Conservation (phyloP, 352 stramenopile genomes). For the Phytophthora macrochlamydospora region DNA sequence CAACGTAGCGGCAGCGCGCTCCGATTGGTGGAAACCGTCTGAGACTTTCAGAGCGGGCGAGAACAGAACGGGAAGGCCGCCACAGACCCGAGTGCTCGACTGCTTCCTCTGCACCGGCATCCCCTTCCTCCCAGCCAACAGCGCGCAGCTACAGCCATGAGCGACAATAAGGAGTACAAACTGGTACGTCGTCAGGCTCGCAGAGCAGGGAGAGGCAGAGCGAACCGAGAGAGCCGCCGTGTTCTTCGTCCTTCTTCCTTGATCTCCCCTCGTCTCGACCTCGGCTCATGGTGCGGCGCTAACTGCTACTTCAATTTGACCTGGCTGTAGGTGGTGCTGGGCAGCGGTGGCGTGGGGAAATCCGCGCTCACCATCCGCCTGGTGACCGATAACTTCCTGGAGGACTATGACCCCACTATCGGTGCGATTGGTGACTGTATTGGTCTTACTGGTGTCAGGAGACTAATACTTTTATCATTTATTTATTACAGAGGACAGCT, state of each 20-base stretch:
- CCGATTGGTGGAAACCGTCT: conserved; percentile 39
- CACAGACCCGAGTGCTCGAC: conserved; percentile 16
- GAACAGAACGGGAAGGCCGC: conserved; percentile 21
- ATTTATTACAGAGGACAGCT: conserved; percentile 84
- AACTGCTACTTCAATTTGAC: background rate
- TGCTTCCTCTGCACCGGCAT: background rate
- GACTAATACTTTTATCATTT: background rate
- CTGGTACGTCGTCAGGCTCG: conserved; percentile 41
- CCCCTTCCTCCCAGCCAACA: background rate
- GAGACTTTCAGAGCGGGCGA: conserved; percentile 37
- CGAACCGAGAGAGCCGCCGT: no score
- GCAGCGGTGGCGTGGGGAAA: conserved; percentile 91
- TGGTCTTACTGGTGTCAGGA: background rate
- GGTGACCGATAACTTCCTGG: conserved; percentile 92
- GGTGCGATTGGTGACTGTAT: conserved; percentile 37
- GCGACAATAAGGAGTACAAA: conserved; percentile 87
- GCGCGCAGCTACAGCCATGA: conserved; percentile 35
- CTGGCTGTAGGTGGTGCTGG: conserved; percentile 75
- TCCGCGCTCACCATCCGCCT: conserved; percentile 93
- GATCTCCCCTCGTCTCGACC: conserved; percentile 9
- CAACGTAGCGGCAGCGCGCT: conserved; percentile 1
- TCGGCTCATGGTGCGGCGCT: no score
- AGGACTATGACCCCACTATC: conserved; percentile 94
- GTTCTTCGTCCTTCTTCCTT: background rate
- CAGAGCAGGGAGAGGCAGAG: background rate